These are phyloP conservation scores for Protomyces inouyei DNA, from an alignment of 1,139 yeast species.

Conservation along the genomic window DNA sequence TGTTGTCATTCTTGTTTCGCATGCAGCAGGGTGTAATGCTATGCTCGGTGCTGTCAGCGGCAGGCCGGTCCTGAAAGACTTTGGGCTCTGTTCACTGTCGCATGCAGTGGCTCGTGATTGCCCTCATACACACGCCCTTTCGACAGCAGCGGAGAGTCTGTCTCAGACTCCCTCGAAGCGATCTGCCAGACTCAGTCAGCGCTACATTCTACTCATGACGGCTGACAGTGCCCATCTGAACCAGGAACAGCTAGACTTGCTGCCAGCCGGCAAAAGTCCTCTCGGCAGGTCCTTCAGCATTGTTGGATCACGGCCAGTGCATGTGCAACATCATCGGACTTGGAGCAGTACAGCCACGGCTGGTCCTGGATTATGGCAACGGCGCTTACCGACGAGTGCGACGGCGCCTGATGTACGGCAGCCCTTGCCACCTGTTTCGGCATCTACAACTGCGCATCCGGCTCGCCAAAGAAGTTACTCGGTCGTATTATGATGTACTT, in stretches of 20 bases:
- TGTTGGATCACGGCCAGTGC: no score
- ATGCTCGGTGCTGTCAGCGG: conserved; percentile 39
- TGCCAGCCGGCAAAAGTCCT: no score
- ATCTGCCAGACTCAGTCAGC: not conserved
- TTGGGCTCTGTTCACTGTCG: conserved; percentile 39
- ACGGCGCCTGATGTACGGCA: not conserved
- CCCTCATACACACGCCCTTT: not conserved
- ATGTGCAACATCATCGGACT: not conserved
- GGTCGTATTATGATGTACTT: not conserved
- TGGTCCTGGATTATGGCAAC: not conserved
- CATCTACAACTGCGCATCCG: not conserved
- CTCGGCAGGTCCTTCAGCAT: no score
- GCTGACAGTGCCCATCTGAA: not conserved
- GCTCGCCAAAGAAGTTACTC: not conserved
- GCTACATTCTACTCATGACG: not conserved
- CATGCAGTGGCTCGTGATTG: conserved; percentile 33
- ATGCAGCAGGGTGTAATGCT: conserved; percentile 44
- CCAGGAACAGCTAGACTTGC: no score
- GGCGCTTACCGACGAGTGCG: not conserved
- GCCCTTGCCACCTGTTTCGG: not conserved
- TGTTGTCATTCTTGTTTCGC: conserved; percentile 41
- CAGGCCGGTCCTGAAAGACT: conserved; percentile 38
- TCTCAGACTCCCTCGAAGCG: not conserved
- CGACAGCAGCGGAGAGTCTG: not conserved
- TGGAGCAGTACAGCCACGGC: not conserved